phyloP scores from a whole-genome alignment of 2,329 filamentous ascomycete genomes.

The Huntiella moniliformis region DNA sequence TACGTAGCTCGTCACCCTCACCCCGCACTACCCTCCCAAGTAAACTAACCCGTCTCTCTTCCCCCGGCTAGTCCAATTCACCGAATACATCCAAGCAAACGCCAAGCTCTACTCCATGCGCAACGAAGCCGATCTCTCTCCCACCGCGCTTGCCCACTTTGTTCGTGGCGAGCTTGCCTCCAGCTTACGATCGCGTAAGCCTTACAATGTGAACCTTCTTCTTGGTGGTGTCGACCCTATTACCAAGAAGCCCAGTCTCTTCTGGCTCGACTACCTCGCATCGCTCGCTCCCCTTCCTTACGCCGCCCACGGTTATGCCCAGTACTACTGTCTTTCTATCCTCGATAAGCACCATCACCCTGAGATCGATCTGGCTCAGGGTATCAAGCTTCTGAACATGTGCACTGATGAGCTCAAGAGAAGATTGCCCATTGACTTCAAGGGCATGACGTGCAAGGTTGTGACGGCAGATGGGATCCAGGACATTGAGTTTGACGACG shows the following conservation, averaged over 20 bases:
- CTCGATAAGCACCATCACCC: conserved; percentile 98
- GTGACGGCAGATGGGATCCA: conserved; percentile 85
- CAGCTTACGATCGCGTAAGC: conserved; percentile 76
- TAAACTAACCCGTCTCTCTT: conserved; percentile 9
- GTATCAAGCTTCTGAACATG: conserved; percentile 80
- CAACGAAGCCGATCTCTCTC: conserved; percentile 81
- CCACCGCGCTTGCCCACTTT: conserved; percentile 76
- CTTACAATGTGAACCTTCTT: conserved; percentile 92
- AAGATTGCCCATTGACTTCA: conserved; percentile 95
- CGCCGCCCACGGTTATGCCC: conserved; percentile 92
- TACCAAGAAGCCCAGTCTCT: conserved; percentile 74
- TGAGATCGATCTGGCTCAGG: conserved; percentile 73
- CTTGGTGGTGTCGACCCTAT: conserved; percentile 87
- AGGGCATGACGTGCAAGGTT: conserved; percentile 86
- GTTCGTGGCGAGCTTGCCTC: conserved; percentile 84
- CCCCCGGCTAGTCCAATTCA: conserved; percentile 64
- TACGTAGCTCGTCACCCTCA: conserved; percentile 22
- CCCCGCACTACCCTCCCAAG: neutral
- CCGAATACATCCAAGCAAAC: conserved; percentile 98
- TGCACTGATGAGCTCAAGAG: conserved; percentile 96
- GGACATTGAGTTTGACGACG: conserved; percentile 72
- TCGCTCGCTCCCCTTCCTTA: conserved; percentile 77
- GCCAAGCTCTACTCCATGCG: conserved; percentile 97
- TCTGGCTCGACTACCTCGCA: conserved; percentile 96
- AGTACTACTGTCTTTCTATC: conserved; percentile 93